Conservation (phyloP, 768 basidiomycete genomes). For the Phylloporus sp. region DNA sequence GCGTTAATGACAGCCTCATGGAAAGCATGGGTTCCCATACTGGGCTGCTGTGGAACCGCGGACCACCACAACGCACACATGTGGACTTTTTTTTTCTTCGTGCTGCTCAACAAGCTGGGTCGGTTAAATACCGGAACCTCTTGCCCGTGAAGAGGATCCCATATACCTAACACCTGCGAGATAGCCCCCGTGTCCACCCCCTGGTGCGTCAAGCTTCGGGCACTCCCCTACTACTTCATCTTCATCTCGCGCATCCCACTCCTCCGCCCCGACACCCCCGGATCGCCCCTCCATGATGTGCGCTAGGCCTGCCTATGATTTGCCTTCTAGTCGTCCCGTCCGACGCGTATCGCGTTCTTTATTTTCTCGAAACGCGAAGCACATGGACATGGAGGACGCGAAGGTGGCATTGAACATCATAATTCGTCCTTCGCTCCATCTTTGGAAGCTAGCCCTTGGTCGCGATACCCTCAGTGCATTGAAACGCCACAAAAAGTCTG, state of each 20-base stretch:
- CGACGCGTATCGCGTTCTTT: conserved; percentile 11
- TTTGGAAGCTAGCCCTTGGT: conserved; percentile 17
- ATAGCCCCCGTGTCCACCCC: conserved; percentile 3
- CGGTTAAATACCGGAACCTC: conserved; percentile 23
- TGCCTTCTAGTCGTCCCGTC: conserved; percentile 5
- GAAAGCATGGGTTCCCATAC: conserved; percentile 9
- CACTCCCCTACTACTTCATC: neutral
- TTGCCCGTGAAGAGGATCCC: neutral
- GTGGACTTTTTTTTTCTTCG: conserved; percentile 3
- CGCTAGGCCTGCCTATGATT: conserved; percentile 3
- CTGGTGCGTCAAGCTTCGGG: conserved; percentile 3
- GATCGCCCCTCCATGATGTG: conserved; percentile 9
- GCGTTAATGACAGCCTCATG: conserved; percentile 17
- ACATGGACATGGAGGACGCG: conserved; percentile 14
- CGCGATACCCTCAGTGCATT: conserved; percentile 1
- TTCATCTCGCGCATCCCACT: neutral
- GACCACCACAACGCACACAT: conserved; percentile 21
- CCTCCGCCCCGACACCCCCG: neutral
- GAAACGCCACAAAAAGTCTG: conserved; percentile 9
- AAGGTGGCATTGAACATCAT: conserved; percentile 18
- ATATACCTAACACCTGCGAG: neutral
- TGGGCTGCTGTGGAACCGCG: conserved; percentile 17
- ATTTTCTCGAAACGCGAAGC: conserved; percentile 11
- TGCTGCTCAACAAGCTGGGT: conserved; percentile 5
- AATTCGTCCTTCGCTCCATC: conserved; percentile 19